Evolutionary conservation across 768 basidiomycete species (phyloP).

Genomic region (Boletus sp.): DNA sequence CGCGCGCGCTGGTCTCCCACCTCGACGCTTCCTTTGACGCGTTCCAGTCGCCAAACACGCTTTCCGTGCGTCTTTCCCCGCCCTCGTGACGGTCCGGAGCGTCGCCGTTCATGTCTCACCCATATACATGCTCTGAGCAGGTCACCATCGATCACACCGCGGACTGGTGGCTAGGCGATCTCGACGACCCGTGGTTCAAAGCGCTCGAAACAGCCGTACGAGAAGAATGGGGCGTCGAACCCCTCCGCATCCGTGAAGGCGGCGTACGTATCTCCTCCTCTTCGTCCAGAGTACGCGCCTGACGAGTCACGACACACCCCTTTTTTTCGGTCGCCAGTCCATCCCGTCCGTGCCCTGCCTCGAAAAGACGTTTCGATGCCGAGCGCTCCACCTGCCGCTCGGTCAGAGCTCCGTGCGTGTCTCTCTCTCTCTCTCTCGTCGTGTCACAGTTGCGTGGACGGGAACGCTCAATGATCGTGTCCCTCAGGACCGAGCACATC

Average conservation of each 20-base stretch:
- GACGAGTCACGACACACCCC: neutral
- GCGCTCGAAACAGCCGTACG: conserved; percentile 79
- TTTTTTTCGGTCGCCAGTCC: conserved; percentile 47
- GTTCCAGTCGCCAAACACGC: conserved; percentile 65
- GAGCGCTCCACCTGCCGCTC: conserved; percentile 90
- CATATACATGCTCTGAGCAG: conserved; percentile 36
- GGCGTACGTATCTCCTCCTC: conserved; percentile 54
- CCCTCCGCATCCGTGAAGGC: conserved; percentile 89
- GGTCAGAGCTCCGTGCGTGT: conserved; percentile 80
- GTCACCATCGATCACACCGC: conserved; percentile 79
- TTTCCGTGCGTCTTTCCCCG: conserved; percentile 49
- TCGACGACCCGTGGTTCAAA: conserved; percentile 83
- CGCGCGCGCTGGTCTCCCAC: conserved; percentile 56
- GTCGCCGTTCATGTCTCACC: neutral
- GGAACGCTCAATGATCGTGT: neutral
- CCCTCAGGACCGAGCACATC: conserved; percentile 83
- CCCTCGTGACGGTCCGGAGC: neutral
- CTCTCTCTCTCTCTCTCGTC: conserved; percentile 4
- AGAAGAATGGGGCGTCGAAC: conserved; percentile 85
- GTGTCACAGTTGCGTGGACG: neutral
- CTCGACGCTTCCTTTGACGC: conserved; percentile 56
- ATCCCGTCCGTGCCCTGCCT: conserved; percentile 93
- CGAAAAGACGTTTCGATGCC: conserved; percentile 88
- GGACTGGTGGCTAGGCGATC: conserved; percentile 94
- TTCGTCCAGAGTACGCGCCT: neutral